Percentiles rank a stretch among this genome's conserved stretches.
Conservation (phyloP, 2,329 filamentous ascomycete species). For the Cladosporium sp. region DNA sequence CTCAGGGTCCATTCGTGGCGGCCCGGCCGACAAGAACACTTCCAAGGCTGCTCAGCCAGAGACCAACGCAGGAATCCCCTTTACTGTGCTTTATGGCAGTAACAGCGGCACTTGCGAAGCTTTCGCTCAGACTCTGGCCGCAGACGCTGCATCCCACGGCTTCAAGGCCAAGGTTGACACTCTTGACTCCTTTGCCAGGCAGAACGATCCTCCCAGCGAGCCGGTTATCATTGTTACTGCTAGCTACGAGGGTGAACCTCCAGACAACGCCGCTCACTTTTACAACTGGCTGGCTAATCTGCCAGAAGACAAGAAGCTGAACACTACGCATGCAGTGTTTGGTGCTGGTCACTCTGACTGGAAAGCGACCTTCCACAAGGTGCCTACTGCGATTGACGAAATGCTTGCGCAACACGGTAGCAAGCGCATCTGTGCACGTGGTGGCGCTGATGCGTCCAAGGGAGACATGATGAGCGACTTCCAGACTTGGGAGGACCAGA, state of each 20-base stretch:
- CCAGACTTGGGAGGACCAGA: slow-evolving; percentile 62
- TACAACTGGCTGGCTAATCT: slow-evolving; percentile 60
- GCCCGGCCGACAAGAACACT: slow-evolving; percentile 2
- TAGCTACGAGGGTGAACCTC: slow-evolving; percentile 70
- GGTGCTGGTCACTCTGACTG: slow-evolving; percentile 61
- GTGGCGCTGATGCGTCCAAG: slow-evolving; percentile 56
- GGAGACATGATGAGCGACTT: slow-evolving; percentile 67
- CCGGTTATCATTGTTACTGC: slow-evolving; percentile 66
- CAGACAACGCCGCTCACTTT: slow-evolving; percentile 68
- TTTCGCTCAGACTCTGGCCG: slow-evolving; percentile 60
- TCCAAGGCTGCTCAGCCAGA: slow-evolving; percentile 4
- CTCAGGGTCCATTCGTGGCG: slow-evolving; percentile 13
- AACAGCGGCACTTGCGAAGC: slow-evolving; percentile 73
- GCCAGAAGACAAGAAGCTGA: slow-evolving; percentile 46
- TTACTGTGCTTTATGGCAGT: slow-evolving; percentile 69
- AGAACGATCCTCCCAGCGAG: slow-evolving; percentile 52
- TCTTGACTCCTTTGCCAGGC: slow-evolving; percentile 59
- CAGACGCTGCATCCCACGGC: slow-evolving; percentile 56
- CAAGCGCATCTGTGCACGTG: slow-evolving; percentile 46
- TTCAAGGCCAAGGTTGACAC: slow-evolving; percentile 53
- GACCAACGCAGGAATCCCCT: slow-evolving; percentile 34
- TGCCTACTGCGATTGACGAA: slow-evolving; percentile 61
- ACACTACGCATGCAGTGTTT: slow-evolving; percentile 64
- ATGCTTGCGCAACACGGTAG: slow-evolving; percentile 51
- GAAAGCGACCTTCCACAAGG: slow-evolving; percentile 59